Evolutionary conservation across 495 filamentous ascomycete species (phyloP).

Genomic region (Xylaria scruposa): DNA sequence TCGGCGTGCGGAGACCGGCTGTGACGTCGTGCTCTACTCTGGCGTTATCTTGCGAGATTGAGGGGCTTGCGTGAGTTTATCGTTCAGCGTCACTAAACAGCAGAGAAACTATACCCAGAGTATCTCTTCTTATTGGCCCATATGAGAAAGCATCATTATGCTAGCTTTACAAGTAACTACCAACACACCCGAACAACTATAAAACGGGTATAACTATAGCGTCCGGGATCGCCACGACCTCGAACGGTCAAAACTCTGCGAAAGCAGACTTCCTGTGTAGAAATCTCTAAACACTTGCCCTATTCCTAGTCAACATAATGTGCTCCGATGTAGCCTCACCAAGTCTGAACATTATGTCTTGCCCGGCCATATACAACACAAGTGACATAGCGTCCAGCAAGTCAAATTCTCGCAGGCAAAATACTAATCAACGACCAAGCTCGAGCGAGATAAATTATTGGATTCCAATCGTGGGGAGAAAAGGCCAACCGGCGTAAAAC

Average conservation of each 20-base stretch:
- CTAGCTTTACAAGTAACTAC: constrained; percentile 17
- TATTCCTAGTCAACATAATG: constrained; percentile 7
- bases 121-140: not conserved
- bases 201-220: constrained; percentile 9
- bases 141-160: constrained; percentile 15
- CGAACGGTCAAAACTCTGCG: not conserved
- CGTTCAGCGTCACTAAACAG: not conserved
- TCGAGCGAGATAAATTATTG: constrained; percentile 10
- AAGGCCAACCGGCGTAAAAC: constrained; percentile 11
- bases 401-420: not conserved
- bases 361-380: not conserved
- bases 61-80: not conserved
- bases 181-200: constrained; percentile 11
- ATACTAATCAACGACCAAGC: not conserved
- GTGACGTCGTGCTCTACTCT: not conserved
- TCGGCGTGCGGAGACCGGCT: not conserved
- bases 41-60: not conserved
- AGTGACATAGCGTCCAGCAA: constrained; percentile 7
- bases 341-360: constrained; percentile 2
- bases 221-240: not conserved
- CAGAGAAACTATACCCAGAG: not conserved
- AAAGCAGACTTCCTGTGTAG: constrained; percentile 13
- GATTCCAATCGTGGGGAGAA: constrained; percentile 13
- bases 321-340: not conserved
- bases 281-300: constrained; percentile 4